Base-by-base conservation (phyloP, 2,329 filamentous ascomycete species). In the Aureobasidium sp. region DNA sequence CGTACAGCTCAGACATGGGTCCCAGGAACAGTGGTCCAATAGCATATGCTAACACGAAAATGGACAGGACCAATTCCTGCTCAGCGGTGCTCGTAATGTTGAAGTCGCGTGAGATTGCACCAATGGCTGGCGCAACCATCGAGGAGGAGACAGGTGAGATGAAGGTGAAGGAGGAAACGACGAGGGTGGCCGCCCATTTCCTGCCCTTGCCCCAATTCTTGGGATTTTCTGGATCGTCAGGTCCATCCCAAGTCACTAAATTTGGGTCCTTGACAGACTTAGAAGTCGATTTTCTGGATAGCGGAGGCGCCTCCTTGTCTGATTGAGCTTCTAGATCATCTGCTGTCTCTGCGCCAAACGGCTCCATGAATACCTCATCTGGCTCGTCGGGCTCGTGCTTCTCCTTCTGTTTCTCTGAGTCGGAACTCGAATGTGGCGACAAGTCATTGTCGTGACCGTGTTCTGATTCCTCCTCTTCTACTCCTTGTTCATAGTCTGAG, bases 181-280 rank as follows among this genome's bases (percentile, higher is more conserved):
- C 74, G 43, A 78, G 65, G 0, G 77, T 78, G 1, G 74, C 75
- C 26, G 73, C 68, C 78, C 78, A 79, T 67, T 78, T 79, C 34
- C 72, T 69, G 60, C 70, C 71, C 63, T 72, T 73, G 2, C 69
- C 67, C 77, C 77, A 79, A 62, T 79, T 79, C 65, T 78, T 78
- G 0, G 78, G 78, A 56, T 81, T 80, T 27, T 69, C 70, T 12
- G 75, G 76, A 63, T 81, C 78, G 34, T 78, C 71, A 5, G 75
- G 71, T 2, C 74, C 73, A 61, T 79, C 78, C 78, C 78, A 81
- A 1, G 74, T 75, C 1, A 80, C 77, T 72, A 72, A 57, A 47
- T 69, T 69, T 7, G 69, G 69, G 56, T 71, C 70, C 46, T 69
- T 71, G 51, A 64, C 59, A 4, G 68, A 69, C 63, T 59, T 68